phyloP scores from a whole-genome alignment of 2,329 filamentous ascomycete genomes.

The Sclerotinia borealis region DNA sequence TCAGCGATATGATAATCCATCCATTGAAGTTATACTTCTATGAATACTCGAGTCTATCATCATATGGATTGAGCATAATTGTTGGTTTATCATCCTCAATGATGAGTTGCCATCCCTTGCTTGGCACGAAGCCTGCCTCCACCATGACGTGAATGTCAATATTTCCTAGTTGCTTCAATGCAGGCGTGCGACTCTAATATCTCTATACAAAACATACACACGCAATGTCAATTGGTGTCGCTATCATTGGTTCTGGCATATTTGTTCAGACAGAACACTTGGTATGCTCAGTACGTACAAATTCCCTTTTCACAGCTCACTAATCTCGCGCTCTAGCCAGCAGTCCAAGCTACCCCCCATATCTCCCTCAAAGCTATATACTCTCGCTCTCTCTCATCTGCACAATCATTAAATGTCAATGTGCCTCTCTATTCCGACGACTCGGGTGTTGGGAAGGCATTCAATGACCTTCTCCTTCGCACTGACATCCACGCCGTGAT shows the following conservation, averaged over 20 bases:
- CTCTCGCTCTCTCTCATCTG: conserved; percentile 32
- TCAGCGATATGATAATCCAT: not conserved
- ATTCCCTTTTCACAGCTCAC: not conserved
- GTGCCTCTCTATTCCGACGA: conserved; percentile 32
- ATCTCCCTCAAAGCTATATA: conserved; percentile 47
- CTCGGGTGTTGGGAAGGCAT: conserved; percentile 35
- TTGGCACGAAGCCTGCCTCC: not conserved
- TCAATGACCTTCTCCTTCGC: conserved; percentile 35
- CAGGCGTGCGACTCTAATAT: not conserved
- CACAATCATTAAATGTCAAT: conserved; percentile 37
- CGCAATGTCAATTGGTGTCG: conserved; percentile 44
- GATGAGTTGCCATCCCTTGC: not conserved
- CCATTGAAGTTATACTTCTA: not conserved
- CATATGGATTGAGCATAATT: not conserved
- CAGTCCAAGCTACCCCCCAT: conserved; percentile 45
- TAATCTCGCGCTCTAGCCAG: conserved; percentile 39
- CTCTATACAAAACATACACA: not conserved
- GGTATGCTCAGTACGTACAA: conserved; percentile 32
- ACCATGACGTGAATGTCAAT: not conserved
- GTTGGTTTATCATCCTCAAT: too few species aligned
- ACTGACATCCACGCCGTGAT: conserved; percentile 33
- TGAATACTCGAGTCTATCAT: not conserved
- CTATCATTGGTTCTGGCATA: conserved; percentile 58
- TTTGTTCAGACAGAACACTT: conserved; percentile 55
- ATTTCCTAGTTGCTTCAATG: not conserved